Evolutionary conservation across 2,329 filamentous ascomycete genomes (phyloP).

Genomic region (Aspergillus floridensis): DNA sequence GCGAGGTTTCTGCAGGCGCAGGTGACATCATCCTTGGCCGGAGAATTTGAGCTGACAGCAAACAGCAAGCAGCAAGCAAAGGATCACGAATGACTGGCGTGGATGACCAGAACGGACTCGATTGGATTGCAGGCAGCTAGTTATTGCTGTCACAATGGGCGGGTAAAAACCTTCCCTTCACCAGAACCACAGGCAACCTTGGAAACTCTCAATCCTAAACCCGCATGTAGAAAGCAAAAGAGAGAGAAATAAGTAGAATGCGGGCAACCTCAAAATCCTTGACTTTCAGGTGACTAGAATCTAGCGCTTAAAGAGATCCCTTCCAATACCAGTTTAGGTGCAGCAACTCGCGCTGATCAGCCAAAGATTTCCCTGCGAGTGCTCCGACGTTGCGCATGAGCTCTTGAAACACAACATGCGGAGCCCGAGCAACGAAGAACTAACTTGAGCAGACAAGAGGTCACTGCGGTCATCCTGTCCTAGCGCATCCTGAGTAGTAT

Average conservation of each 20-base stretch:
- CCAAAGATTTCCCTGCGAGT: neutral
- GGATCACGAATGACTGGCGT: neutral
- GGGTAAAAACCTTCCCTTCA: neutral
- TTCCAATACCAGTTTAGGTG: neutral
- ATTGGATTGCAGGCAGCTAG: neutral
- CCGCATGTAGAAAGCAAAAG: neutral
- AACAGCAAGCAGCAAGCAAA: neutral
- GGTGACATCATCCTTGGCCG: slow-evolving; percentile 5
- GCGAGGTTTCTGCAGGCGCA: slow-evolving; percentile 15
- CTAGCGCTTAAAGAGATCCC: slow-evolving; percentile 1
- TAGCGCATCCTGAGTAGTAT: neutral
- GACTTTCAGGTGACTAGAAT: neutral
- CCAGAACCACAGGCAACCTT: neutral
- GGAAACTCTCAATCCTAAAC: neutral
- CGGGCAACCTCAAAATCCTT: neutral
- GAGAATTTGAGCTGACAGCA: neutral
- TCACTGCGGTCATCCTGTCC: neutral
- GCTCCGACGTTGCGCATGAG: neutral
- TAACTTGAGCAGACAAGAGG: neutral
- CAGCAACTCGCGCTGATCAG: neutral
- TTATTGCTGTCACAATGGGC: neutral
- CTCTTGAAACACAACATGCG: neutral
- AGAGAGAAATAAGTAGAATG: neutral
- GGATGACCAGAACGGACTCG: neutral
- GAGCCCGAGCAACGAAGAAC: neutral